Percentiles rank a stretch among this genome's conserved stretches.
Evolutionary conservation across 768 basidiomycete species (phyloP).

Genomic region (Lenzites betulinus): DNA sequence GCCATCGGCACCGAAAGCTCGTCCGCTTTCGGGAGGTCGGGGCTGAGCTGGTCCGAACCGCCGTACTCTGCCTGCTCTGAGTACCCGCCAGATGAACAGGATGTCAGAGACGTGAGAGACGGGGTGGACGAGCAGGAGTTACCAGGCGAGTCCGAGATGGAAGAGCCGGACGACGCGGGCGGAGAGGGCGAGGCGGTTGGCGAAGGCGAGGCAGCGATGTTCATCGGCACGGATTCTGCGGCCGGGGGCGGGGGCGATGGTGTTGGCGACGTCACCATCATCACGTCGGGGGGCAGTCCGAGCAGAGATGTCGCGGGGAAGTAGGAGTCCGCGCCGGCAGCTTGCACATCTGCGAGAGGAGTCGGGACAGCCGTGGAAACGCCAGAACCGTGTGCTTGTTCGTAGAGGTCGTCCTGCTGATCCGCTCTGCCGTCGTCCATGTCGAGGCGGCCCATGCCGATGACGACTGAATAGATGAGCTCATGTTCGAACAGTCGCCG

Average conservation of each 20-base stretch:
- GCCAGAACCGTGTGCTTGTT: conserved; percentile 7
- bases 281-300: neutral
- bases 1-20: conserved; percentile 1
- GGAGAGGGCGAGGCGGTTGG: conserved; percentile 13
- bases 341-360: conserved; percentile 1
- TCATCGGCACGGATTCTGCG: neutral
- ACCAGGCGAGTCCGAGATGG: conserved; percentile 12
- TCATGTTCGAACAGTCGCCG: conserved; percentile 75
- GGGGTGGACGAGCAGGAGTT: conserved; percentile 21
- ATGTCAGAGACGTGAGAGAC: conserved; percentile 21
- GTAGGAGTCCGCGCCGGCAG: conserved; percentile 11
- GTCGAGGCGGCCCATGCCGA: conserved; percentile 82
- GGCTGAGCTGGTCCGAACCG: conserved; percentile 2
- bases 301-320: conserved; percentile 14
- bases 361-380: conserved; percentile 23
- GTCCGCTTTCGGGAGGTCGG: neutral
- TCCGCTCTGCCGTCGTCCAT: conserved; percentile 25
- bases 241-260: neutral
- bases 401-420: conserved; percentile 2
- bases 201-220: conserved; percentile 2
- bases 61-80: conserved; percentile 1
- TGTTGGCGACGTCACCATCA: neutral
- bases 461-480: conserved; percentile 81
- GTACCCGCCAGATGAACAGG: conserved; percentile 21
- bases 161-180: conserved; percentile 11